Evolutionary conservation across 352 stramenopile genomes (phyloP).

Genomic region (Phytophthora macrochlamydospora): DNA sequence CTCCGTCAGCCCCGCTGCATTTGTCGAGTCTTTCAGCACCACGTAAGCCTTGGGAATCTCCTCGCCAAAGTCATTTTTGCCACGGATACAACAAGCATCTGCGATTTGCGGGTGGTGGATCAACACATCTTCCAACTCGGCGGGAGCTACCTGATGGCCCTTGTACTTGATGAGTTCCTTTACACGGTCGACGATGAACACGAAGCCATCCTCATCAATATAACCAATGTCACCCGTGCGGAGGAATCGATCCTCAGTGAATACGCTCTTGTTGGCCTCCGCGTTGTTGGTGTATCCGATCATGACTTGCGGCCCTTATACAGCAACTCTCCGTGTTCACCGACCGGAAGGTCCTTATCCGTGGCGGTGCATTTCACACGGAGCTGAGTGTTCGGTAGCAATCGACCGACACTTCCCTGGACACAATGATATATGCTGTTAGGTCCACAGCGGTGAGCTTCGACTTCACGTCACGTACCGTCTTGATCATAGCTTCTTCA

Average conservation of each 20-base stretch:
- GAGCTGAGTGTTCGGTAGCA: conserved; percentile 67
- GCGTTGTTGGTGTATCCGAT: conserved; percentile 90
- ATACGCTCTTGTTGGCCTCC: conserved; percentile 80
- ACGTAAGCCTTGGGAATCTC: conserved; percentile 90
- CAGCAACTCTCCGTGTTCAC: conserved; percentile 79
- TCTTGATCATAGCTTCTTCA: conserved; percentile 34
- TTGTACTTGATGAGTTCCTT: conserved; percentile 97
- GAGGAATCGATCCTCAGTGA: conserved; percentile 85
- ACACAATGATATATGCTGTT: background rate
- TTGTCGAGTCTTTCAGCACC: conserved; percentile 64
- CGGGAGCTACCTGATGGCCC: conserved; percentile 91
- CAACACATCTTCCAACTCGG: conserved; percentile 92
- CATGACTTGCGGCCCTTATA: conserved; percentile 93
- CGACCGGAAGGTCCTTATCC: conserved; percentile 42
- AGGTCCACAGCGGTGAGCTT: background rate
- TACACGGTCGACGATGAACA: conserved; percentile 92
- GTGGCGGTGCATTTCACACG: conserved; percentile 57
- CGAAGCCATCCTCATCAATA: conserved; percentile 91
- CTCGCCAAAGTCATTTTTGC: conserved; percentile 78
- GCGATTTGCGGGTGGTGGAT: conserved; percentile 78
- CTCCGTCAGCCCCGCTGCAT: conserved; percentile 45
- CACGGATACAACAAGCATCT: conserved; percentile 78
- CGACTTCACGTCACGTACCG: conserved; percentile 17
- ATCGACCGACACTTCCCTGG: conserved; percentile 52
- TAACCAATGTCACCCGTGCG: conserved; percentile 90